A percentile compares a stretch with the other conserved stretches of the same genome.
Conservation (phyloP, 192 early-diverging fungal species). For the Entrophospora sp. region DNA sequence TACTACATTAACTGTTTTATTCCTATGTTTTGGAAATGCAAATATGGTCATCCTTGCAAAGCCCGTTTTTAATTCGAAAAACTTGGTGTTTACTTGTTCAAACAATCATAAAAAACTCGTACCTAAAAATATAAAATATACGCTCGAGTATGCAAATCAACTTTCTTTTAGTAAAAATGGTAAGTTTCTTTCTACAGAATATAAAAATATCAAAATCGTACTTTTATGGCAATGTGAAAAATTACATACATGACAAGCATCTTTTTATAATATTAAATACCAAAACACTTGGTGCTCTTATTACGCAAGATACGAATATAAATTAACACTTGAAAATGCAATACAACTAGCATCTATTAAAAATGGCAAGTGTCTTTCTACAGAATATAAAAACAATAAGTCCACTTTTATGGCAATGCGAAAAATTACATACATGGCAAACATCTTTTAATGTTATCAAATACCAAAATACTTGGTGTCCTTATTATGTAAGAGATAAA, state of each 20-base stretch:
- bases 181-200: constrained; percentile 3
- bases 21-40: constrained; percentile 5
- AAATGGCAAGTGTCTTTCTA: constrained; percentile 13
- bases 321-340: constrained; percentile 9
- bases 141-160: constrained; percentile 3
- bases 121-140: too few relatives aligned
- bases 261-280: neutral
- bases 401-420: neutral
- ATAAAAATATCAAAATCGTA: neutral
- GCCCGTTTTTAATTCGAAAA: too few relatives aligned
- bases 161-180: constrained; percentile 5
- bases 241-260: neutral
- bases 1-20: neutral
- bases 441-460: neutral
- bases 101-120: too few relatives aligned
- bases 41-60: neutral
- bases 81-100: too few relatives aligned
- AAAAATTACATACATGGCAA: neutral
- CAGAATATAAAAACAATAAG: neutral
- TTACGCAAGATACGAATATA: neutral
- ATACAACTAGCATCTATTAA: neutral
- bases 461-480: neutral
- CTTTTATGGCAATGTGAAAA: constrained; percentile 3
- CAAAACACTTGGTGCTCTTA: neutral
- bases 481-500: neutral